A percentile compares a stretch with the other conserved stretches of the same genome.
Conservation (phyloP, 768 basidiomycete species). For the Basidioascus undulatus region DNA sequence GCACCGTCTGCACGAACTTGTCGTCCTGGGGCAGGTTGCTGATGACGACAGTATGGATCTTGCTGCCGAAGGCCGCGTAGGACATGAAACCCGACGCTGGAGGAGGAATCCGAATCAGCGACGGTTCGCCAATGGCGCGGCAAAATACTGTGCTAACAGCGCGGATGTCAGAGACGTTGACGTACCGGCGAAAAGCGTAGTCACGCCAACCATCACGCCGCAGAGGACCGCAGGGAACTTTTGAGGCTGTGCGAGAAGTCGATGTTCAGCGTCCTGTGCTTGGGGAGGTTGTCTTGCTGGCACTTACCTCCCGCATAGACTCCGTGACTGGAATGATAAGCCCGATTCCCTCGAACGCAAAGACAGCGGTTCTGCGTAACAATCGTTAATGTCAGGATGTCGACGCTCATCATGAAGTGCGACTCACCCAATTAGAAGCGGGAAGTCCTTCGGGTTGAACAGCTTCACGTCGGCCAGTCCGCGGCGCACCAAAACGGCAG, state of each 20-base stretch:
- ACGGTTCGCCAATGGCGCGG: conserved; percentile 4
- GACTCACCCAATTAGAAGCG: conserved; percentile 68
- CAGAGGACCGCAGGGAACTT: conserved; percentile 75
- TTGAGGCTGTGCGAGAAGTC: no score
- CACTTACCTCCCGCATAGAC: conserved; percentile 84
- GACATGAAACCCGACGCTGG: conserved; percentile 40
- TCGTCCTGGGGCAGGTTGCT: conserved; percentile 69
- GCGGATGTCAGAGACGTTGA: conserved; percentile 5
- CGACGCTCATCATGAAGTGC: background rate
- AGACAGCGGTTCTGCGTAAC: conserved; percentile 59
- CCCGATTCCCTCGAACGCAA: conserved; percentile 94
- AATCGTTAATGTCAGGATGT: background rate
- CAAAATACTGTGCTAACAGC: conserved; percentile 2
- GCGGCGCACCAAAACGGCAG: conserved; percentile 33
- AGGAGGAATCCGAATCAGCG: background rate
- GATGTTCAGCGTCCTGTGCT: no score
- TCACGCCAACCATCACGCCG: conserved; percentile 71
- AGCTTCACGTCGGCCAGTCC: conserved; percentile 58
- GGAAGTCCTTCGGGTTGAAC: conserved; percentile 77
- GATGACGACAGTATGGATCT: conserved; percentile 78
- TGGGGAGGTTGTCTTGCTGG: no score
- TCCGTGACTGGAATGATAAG: conserved; percentile 92
- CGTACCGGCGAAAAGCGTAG: conserved; percentile 15
- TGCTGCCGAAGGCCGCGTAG: conserved; percentile 57
- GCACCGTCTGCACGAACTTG: conserved; percentile 66